Base-by-base conservation (phyloP, 306 rosid species). In the Cicer yamashitae region DNA sequence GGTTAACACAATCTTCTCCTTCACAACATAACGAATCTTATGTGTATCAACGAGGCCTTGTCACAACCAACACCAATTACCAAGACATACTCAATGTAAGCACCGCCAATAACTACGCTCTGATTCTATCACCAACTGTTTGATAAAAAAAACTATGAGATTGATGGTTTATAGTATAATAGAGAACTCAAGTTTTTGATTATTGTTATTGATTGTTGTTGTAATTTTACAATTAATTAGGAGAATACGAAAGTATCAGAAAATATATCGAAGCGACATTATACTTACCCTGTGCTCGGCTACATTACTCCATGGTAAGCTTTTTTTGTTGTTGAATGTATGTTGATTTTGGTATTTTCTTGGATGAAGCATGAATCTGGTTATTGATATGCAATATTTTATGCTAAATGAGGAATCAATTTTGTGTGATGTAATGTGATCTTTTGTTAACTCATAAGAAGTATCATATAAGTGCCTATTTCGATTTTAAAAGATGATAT, bases 281-380 rank as follows among this genome's bases (percentile, higher is more conserved):
- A 87, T 79, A 73, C 22, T 12, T 86, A 87, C 80, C 97, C 96
- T 53, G 91, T 84, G 37, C 93, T 94, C 83, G 97, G 89, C 76
- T 94, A 92, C 88, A 85, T 94, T 65, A 94, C 99, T 74, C 96
- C 97, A 44, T 94, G 99, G 99, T 94, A 92, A 80, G 76, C 65
- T 64, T 67, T 45, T 66, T 2, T 59, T 12, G 8, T 25, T 68
- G 13, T 13, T 51, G 8, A 17, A 13, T 64, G 11, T 58, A 50
- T 18, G 6, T 8, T 56, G 34, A 18, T 20, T 4, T 38, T 62
- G 48, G 13, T 20, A 20, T 1, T 46, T 74, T 74, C 6, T 47
- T 46, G 11, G 15, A 59, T 48, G 68, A 68, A 68, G 15, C 50
- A 6, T n/a, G 63, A 68, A 50, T 41, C 9, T 43, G 53, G n/a